Evolutionary conservation across 164 flowering plant species (phyloP).

Genomic region (Dillenia suffruticosa): DNA sequence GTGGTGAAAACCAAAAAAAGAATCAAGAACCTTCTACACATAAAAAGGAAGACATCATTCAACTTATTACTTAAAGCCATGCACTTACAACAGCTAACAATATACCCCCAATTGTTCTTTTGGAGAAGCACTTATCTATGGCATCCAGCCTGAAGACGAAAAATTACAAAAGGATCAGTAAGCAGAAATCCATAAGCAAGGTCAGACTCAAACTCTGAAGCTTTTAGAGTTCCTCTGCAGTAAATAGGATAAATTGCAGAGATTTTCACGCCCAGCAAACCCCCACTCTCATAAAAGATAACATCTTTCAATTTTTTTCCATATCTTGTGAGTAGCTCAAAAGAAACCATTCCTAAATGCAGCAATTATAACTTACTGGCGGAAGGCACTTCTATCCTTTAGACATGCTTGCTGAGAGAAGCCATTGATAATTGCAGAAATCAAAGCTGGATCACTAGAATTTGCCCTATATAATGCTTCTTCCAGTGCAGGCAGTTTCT

Average conservation of each 20-base stretch:
- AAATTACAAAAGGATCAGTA: background rate
- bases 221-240: no score
- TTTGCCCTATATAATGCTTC: slow-evolving; percentile 31
- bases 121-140: slow-evolving; percentile 57
- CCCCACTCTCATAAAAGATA: no score
- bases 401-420: slow-evolving; percentile 41
- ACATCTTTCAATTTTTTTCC: background rate
- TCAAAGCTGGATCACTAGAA: slow-evolving; percentile 36
- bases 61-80: background rate
- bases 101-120: slow-evolving; percentile 55
- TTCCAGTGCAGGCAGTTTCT: slow-evolving; percentile 49
- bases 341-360: background rate
- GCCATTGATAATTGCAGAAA: slow-evolving; percentile 35
- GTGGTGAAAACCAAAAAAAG: no score
- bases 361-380: slow-evolving; percentile 26
- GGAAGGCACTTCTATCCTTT: slow-evolving; percentile 49
- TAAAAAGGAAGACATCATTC: no score
- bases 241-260: background rate
- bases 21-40: background rate
- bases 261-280: background rate
- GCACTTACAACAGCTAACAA: slow-evolving; percentile 59
- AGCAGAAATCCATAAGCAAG: no score
- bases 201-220: no score
- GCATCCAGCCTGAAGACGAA: slow-evolving; percentile 49
- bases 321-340: background rate